These are phyloP conservation scores for Mayamaea pseudoterrestris DNA, from an alignment of 108 stramenopile genomes.

Conservation along the genomic window DNA sequence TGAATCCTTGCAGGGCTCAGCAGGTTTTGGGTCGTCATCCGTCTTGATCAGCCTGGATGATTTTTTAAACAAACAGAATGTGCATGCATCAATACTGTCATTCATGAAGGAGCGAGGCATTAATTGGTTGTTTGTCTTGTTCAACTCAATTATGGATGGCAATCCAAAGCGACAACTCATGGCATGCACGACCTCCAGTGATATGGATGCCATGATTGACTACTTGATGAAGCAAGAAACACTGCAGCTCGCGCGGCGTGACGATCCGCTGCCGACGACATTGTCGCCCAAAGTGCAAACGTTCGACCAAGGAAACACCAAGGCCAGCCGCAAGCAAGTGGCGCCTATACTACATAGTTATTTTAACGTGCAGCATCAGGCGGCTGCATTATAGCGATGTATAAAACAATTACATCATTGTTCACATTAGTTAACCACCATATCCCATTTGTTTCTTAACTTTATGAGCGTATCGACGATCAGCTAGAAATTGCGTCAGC, in stretches of 20 bases:
- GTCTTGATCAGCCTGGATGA: constrained; percentile 39
- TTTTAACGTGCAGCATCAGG: too few relatives aligned
- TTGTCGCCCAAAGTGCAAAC: neutral
- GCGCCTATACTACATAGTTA: constrained; percentile 46
- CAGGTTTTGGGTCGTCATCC: constrained; percentile 52
- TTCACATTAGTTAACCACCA: neutral
- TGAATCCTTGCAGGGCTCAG: constrained; percentile 1
- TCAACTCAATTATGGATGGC: constrained; percentile 40
- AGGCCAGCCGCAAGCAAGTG: constrained; percentile 67
- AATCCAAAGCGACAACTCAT: constrained; percentile 19
- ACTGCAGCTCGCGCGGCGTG: neutral
- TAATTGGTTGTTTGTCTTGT: neutral
- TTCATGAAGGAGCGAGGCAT: constrained; percentile 37
- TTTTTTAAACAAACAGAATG: constrained; percentile 25
- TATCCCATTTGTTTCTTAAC: constrained; percentile 7
- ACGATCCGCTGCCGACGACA: neutral
- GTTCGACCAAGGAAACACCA: constrained; percentile 49
- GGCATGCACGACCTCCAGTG: neutral
- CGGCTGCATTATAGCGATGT: too few relatives aligned
- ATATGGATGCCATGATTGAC: neutral
- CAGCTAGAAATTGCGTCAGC: constrained; percentile 44
- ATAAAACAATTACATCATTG: neutral
- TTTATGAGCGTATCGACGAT: too few relatives aligned
- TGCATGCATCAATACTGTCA: constrained; percentile 7
- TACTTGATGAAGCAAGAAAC: neutral